phyloP scores from a whole-genome alignment of 75 land plant genomes.

The Larix kaempferi region DNA sequence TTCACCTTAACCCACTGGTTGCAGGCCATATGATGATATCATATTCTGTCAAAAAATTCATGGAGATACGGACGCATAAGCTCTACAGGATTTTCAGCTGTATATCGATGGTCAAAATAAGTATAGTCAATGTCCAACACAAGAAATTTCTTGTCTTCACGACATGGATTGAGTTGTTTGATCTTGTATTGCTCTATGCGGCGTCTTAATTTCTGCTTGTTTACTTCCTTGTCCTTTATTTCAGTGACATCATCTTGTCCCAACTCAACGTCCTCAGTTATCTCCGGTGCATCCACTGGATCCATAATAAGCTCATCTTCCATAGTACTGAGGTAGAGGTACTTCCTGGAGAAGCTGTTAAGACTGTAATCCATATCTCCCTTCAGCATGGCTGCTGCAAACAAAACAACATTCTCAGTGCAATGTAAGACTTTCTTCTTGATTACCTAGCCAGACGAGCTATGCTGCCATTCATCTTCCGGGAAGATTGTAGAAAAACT shows the following conservation, averaged over 20 bases:
- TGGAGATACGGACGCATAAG: conserved; percentile 10
- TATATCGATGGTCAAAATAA: conserved; percentile 93
- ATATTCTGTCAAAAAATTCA: too few species aligned
- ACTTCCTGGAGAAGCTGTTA: too few species aligned
- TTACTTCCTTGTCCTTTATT: too few species aligned
- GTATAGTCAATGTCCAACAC: conserved; percentile 40
- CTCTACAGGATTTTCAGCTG: conserved; percentile 81
- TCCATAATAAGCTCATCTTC: too few species aligned
- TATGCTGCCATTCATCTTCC: conserved; percentile 2
- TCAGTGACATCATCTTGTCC: too few species aligned
- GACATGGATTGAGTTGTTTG: conserved; percentile 71
- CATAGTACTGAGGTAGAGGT: too few species aligned
- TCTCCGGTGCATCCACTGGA: too few species aligned
- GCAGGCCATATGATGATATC: background rate
- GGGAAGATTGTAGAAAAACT: background rate
- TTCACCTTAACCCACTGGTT: background rate
- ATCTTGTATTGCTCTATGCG: conserved; percentile 27
- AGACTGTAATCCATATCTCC: too few species aligned
- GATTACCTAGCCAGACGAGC: background rate
- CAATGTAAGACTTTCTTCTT: conserved; percentile 1
- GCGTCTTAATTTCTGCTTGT: too few species aligned
- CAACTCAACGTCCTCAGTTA: too few species aligned
- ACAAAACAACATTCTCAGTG: too few species aligned
- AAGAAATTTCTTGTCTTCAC: conserved; percentile 80
- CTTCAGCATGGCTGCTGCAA: too few species aligned